These are phyloP conservation scores for Porodaedalea pini DNA, from an alignment of 1,284 basidiomycete genomes.

Conservation along the genomic window DNA sequence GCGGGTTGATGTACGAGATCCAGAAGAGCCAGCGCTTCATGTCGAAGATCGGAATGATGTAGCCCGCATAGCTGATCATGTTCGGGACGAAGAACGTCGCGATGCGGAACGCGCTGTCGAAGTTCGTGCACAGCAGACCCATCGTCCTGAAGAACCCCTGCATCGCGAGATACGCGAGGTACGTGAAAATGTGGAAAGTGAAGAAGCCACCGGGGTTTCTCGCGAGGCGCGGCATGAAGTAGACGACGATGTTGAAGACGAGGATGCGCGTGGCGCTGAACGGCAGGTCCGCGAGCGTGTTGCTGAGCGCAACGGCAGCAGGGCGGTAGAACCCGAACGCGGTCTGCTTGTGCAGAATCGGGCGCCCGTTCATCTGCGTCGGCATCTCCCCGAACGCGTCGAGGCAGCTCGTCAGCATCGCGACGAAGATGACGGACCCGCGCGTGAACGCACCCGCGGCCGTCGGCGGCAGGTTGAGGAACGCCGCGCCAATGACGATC, in stretches of 20 bases:
- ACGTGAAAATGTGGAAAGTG: constrained; percentile 66
- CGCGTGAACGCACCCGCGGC: constrained; percentile 84
- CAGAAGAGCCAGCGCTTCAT: constrained; percentile 92
- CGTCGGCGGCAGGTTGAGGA: constrained; percentile 67
- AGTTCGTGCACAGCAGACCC: constrained; percentile 60
- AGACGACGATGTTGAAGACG: constrained; percentile 67
- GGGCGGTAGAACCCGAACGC: constrained; percentile 81
- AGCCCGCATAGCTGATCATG: constrained; percentile 66
- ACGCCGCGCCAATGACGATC: constrained; percentile 75
- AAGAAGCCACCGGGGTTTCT: constrained; percentile 65
- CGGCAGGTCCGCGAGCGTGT: constrained; percentile 74
- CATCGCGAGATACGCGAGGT: constrained; percentile 58
- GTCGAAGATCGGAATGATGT: constrained; percentile 65
- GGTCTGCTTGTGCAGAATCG: constrained; percentile 66
- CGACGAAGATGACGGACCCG: constrained; percentile 77
- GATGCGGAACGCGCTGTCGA: constrained; percentile 60
- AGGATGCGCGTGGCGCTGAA: constrained; percentile 64
- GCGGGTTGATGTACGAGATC: constrained; percentile 77
- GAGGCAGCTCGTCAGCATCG: constrained; percentile 69
- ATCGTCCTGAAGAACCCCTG: constrained; percentile 75
- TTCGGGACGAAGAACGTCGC: constrained; percentile 62
- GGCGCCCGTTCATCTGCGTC: constrained; percentile 71
- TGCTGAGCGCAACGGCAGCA: constrained; percentile 66
- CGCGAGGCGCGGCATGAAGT: constrained; percentile 69
- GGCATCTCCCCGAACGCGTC: constrained; percentile 80